Evolutionary conservation across 352 stramenopile genomes (phyloP), one percentile per base, ranked within the genome.

Genomic region (Pythium dissimile): DNA sequence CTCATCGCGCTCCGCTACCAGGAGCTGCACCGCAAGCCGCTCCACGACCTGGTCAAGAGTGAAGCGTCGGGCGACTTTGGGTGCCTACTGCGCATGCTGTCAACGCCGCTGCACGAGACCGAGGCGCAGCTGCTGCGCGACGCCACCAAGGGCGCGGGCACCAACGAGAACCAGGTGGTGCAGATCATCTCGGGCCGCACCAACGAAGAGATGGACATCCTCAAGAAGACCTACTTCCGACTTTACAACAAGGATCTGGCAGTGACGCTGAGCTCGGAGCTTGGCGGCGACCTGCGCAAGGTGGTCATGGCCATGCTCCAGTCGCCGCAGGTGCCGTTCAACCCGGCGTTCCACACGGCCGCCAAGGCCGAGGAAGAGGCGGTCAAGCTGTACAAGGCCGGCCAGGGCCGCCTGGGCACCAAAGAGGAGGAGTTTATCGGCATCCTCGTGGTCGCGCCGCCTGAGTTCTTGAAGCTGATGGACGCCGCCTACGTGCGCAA

Each of bases 221-320:
- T 93, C 32, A 91, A 90, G 55, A 81, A 86, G 53, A 72, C 75
- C n/a, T 93, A 85, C 67, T 91, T 81, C 42, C 72, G 77, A 24
- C 49, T 88, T 31, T 79, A 79, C 47, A 69, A 72, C n/a, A 78
- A 88, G 43, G 83, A 93, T 31, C 45, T 93, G 18, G 76, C 66
- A 5, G 80, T 89, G 32, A 81, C 67, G 13, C 46, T 90, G 26
- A 86, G 66, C 66, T 72, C 75, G 20, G 79, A 91, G 54, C 69
- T 93, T 31, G 85, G 78, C 34, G 83, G 83, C 31, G 83, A 93
- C 51, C 80, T 91, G 38, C 73, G 80, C 23, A 88, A 89, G 54
- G 74, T 89, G 31, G 64, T 91, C 35, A 88, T 91, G 75, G 78
- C 79, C n/a, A 54, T 85, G 28, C 63, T 93, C 26, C 80, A 78